Evolutionary conservation across 2,329 filamentous ascomycete species (phyloP).

Genomic region (Scedosporium apiospermum): DNA sequence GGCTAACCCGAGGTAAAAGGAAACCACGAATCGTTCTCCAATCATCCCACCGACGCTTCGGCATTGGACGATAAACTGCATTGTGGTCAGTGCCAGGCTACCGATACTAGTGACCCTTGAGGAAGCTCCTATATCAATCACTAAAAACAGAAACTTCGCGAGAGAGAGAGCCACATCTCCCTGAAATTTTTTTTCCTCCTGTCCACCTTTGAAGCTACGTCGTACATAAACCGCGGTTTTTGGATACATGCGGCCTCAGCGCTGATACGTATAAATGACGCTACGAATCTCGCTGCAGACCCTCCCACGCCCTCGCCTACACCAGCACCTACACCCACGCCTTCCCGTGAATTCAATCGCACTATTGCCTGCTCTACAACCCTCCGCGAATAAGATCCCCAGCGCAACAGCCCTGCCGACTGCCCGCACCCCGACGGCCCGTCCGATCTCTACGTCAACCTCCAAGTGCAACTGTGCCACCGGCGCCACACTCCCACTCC

Average conservation of each 20-base stretch:
- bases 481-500: too few species aligned
- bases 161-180: neutral
- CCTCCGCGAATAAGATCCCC: neutral
- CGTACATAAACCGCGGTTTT: neutral
- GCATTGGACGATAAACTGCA: too few species aligned
- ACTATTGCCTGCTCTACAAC: neutral
- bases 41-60: too few species aligned
- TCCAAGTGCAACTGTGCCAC: neutral
- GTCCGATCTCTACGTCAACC: slow-evolving; percentile 1
- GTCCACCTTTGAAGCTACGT: neutral
- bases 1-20: too few species aligned
- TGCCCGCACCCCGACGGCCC: slow-evolving; percentile 2
- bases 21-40: too few species aligned
- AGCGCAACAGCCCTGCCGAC: neutral
- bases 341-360: neutral
- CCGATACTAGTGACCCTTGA: neutral
- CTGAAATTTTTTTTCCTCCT: neutral
- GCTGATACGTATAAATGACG: slow-evolving; percentile 1
- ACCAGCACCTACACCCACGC: neutral
- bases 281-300: slow-evolving; percentile 1
- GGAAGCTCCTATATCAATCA: too few species aligned
- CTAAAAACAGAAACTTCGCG: too few species aligned
- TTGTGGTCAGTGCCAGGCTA: too few species aligned
- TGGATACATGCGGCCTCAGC: neutral
- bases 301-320: neutral